Conservation (phyloP, 352 stramenopile species). For the Pythium brachiatum region DNA sequence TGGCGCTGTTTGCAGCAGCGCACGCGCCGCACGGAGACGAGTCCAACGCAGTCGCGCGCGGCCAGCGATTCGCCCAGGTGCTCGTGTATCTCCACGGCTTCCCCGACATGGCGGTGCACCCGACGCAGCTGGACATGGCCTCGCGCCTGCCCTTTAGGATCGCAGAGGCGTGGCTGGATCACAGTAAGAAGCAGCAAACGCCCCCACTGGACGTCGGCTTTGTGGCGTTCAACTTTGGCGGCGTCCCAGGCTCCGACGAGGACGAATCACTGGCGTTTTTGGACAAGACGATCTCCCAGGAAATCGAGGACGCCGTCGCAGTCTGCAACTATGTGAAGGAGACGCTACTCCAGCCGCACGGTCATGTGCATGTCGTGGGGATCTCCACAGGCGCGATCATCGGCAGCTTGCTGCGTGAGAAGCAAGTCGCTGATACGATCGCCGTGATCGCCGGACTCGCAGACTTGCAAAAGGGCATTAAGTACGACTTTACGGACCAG, state of each 20-base stretch:
- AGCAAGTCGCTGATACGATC: constrained; percentile 47
- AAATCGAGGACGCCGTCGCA: constrained; percentile 51
- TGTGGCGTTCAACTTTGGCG: constrained; percentile 69
- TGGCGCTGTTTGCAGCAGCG: constrained; percentile 11
- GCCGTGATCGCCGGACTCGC: constrained; percentile 56
- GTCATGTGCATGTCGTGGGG: constrained; percentile 55
- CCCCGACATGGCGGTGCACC: constrained; percentile 68
- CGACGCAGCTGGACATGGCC: constrained; percentile 43
- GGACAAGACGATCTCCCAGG: constrained; percentile 55
- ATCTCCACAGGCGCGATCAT: constrained; percentile 76
- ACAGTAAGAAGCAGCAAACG: not conserved
- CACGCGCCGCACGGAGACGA: not conserved
- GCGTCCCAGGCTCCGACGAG: constrained; percentile 56
- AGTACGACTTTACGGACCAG: constrained; percentile 51
- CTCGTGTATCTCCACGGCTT: constrained; percentile 78
- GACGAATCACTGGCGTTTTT: constrained; percentile 43
- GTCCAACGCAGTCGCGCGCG: not conserved
- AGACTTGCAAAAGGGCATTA: constrained; percentile 44
- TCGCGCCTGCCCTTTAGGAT: constrained; percentile 61
- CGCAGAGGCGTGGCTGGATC: constrained; percentile 45
- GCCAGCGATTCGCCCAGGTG: constrained; percentile 23
- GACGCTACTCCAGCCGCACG: constrained; percentile 21
- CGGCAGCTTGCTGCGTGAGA: constrained; percentile 45
- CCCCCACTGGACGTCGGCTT: constrained; percentile 24
- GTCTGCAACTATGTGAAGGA: constrained; percentile 45